phyloP scores from a whole-genome alignment of 2,329 filamentous ascomycete genomes.

The Calonectria pseudoreteaudii region DNA sequence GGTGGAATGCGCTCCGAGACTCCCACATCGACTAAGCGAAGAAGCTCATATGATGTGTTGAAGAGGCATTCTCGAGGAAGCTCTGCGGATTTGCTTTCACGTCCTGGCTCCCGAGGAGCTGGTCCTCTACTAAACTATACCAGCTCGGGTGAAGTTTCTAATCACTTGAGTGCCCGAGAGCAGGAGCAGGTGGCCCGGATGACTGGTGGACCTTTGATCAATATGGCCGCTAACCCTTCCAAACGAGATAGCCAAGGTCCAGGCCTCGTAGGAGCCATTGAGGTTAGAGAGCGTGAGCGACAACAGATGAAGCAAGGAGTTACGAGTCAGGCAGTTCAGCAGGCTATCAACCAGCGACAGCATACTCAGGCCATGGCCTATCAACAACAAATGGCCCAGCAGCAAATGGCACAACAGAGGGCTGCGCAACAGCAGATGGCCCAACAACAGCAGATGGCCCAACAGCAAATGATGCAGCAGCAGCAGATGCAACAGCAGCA shows the following conservation, averaged over 20 bases:
- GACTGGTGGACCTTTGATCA: constrained; percentile 82
- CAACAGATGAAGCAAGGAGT: constrained; percentile 48
- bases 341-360: constrained; percentile 46
- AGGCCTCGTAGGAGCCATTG: constrained; percentile 83
- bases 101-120: constrained; percentile 71
- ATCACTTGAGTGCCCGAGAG: constrained; percentile 84
- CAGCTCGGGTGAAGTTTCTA: constrained; percentile 50
- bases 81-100: constrained; percentile 60
- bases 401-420: constrained; percentile 62
- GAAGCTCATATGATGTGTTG: constrained; percentile 55
- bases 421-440: constrained; percentile 46
- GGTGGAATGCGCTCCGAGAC: constrained; percentile 39
- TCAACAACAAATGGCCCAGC: constrained; percentile 48
- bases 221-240: constrained; percentile 65
- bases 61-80: constrained; percentile 53
- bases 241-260: constrained; percentile 59
- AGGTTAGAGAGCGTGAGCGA: constrained; percentile 82
- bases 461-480: constrained; percentile 36
- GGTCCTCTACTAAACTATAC: constrained; percentile 63
- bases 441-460: constrained; percentile 44
- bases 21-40: constrained; percentile 51
- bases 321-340: constrained; percentile 34
- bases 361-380: constrained; percentile 45
- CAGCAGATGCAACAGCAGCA: constrained; percentile 35
- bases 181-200: constrained; percentile 89